Conservation (phyloP, 768 basidiomycete species). For the Auriscalpium vulgare region DNA sequence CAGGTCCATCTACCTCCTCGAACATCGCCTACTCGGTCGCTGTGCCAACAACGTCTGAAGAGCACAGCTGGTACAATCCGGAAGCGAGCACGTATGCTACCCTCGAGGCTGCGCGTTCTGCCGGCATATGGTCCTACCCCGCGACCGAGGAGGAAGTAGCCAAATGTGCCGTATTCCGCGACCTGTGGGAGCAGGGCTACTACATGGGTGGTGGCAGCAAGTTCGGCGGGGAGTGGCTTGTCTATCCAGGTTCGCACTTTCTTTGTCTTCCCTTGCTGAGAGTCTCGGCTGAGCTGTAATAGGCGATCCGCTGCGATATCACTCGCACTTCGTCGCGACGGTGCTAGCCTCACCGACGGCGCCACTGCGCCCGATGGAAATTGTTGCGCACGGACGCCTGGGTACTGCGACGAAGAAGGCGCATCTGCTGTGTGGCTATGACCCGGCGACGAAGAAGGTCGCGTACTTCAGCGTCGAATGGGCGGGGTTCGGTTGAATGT, state of each 20-base stretch:
- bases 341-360: slow-evolving; percentile 59
- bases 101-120: slow-evolving; percentile 51
- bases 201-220: slow-evolving; percentile 87
- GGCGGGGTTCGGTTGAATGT: slow-evolving; percentile 71
- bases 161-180: slow-evolving; percentile 70
- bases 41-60: slow-evolving; percentile 57
- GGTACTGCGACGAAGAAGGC: slow-evolving; percentile 98
- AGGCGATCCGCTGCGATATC: slow-evolving; percentile 94
- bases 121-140: slow-evolving; percentile 76
- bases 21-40: slow-evolving; percentile 42
- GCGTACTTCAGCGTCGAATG: slow-evolving; percentile 82
- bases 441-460: slow-evolving; percentile 57
- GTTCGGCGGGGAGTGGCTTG: slow-evolving; percentile 94
- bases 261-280: neutral
- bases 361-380: slow-evolving; percentile 77
- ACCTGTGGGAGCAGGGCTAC: slow-evolving; percentile 75
- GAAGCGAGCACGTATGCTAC: slow-evolving; percentile 38
- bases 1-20: slow-evolving; percentile 6
- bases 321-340: slow-evolving; percentile 90
- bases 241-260: slow-evolving; percentile 76
- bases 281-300: neutral
- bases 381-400: slow-evolving; percentile 90
- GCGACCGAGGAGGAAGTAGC: slow-evolving; percentile 57
- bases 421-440: slow-evolving; percentile 85
- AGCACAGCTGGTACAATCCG: slow-evolving; percentile 62